Conservation (phyloP, 768 basidiomycete species). For the Scleroderma citrinum region DNA sequence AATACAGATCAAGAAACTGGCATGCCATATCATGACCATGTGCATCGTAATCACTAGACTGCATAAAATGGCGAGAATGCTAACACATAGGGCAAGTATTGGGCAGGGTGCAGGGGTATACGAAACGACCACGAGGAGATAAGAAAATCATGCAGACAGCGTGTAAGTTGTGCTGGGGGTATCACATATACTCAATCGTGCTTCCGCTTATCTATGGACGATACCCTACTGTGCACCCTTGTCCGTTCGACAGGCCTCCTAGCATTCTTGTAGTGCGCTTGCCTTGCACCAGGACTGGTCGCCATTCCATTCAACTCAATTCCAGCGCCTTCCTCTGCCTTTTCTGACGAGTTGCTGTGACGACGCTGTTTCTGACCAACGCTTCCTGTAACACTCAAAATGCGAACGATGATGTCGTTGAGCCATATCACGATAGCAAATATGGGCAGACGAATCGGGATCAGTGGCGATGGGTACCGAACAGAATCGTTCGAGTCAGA, state of each 20-base stretch:
- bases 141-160: constrained; percentile 4
- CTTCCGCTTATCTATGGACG: constrained; percentile 40
- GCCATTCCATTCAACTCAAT: constrained; percentile 19
- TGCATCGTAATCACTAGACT: neutral
- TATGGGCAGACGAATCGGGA: constrained; percentile 77
- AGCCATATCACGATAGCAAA: constrained; percentile 70
- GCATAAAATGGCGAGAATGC: neutral
- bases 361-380: constrained; percentile 9
- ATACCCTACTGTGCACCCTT: constrained; percentile 4
- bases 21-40: neutral
- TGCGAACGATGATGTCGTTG: constrained; percentile 62
- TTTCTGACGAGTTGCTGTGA: constrained; percentile 49
- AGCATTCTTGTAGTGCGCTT: constrained; percentile 2
- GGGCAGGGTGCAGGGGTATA: constrained; percentile 2
- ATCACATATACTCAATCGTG: constrained; percentile 32
- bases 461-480: constrained; percentile 66
- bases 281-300: constrained; percentile 4
- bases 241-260: constrained; percentile 9
- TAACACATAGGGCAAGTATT: neutral
- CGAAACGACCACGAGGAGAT: neutral
- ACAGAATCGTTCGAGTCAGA: constrained; percentile 34
- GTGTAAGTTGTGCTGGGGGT: neutral
- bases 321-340: constrained; percentile 55
- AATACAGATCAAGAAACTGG: neutral
- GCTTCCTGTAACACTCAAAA: constrained; percentile 52